Evolutionary conservation across 2,329 filamentous ascomycete genomes (phyloP), one percentile per base, ranked within the genome.

Genomic region (Knufia fluminis): DNA sequence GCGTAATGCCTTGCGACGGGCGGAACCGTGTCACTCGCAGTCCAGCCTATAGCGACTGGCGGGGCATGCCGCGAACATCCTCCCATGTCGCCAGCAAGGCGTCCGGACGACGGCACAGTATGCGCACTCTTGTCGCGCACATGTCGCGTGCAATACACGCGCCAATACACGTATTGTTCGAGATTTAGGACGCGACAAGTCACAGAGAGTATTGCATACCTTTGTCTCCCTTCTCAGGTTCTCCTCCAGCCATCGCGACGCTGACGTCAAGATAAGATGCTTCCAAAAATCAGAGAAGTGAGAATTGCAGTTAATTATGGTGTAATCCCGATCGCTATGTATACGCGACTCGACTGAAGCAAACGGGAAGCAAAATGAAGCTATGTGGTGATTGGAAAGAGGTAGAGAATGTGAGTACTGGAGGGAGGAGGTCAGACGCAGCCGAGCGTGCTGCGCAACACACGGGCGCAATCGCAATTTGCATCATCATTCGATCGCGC

Each of bases 151-250:
- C 22, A 9, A 22, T 40, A 22, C 22, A 12, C 17, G 38, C 38
- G 22, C 17, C 17, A 35, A 38, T 32, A 33, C 36, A 35, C 38
- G 16, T 47, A 26, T 19, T 17, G 36, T n/a, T 3, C 40, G 23
- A 44, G 12, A 10, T 43, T 16, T 17, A 32, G 12, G 39, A n/a
- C 14, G 22, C 17, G 26, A 4, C 31, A 23, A 28, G 28, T 12
- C 33, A 23, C 17, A 26, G 46, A n/a, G 33, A 12, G n/a, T 12
- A 45, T 19, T 20, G 59, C 67, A 52, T 66, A 72, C 71, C 71
- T 67, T 73, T 66, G 58, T 74, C 71, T 53, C 73, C 74, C 61
- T 74, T 68, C 62, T 76, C 68, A 57, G 72, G 64, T 51, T 70
- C 63, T 50, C 71, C 67, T 59, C 66, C 67, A 51, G 71, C 62